These are phyloP conservation scores for Phlegmacium glaucopus DNA, from an alignment of 768 basidiomycete species.

Conservation along the genomic window DNA sequence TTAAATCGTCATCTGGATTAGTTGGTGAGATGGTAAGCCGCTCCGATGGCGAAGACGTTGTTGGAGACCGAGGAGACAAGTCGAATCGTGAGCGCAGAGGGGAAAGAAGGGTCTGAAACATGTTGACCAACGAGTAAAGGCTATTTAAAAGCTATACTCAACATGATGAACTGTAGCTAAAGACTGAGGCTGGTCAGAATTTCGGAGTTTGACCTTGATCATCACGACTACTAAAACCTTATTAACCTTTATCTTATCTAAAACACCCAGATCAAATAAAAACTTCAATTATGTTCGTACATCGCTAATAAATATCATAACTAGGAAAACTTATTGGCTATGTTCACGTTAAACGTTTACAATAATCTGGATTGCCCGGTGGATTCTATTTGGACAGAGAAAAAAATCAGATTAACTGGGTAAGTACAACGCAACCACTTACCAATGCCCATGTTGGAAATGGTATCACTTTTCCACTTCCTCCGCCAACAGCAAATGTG, in stretches of 20 bases:
- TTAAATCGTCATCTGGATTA: slow-evolving; percentile 37
- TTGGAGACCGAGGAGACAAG: slow-evolving; percentile 30
- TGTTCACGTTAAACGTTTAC: slow-evolving; percentile 21
- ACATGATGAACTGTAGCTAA: no score
- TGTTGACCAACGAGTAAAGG: no score
- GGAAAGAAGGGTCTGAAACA: slow-evolving; percentile 58
- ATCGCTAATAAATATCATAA: no score
- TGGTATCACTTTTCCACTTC: slow-evolving; percentile 21
- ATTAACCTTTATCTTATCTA: no score
- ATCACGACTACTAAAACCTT: no score
- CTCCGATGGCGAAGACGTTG: slow-evolving; percentile 12
- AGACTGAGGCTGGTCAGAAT: no score
- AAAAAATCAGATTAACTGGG: neutral
- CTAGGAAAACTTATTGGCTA: no score
- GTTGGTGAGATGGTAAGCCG: slow-evolving; percentile 14
- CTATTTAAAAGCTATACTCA: no score
- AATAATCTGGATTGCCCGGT: slow-evolving; percentile 30
- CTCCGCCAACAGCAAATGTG: slow-evolving; percentile 43
- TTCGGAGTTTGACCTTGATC: no score
- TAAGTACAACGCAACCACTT: slow-evolving; percentile 6
- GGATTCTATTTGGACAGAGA: slow-evolving; percentile 17
- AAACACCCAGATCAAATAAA: no score
- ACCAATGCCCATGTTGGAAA: slow-evolving; percentile 40
- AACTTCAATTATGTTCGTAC: no score
- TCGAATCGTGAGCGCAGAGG: slow-evolving; percentile 58